Conservation (phyloP, 768 basidiomycete species). For the Tremella fuciformis region DNA sequence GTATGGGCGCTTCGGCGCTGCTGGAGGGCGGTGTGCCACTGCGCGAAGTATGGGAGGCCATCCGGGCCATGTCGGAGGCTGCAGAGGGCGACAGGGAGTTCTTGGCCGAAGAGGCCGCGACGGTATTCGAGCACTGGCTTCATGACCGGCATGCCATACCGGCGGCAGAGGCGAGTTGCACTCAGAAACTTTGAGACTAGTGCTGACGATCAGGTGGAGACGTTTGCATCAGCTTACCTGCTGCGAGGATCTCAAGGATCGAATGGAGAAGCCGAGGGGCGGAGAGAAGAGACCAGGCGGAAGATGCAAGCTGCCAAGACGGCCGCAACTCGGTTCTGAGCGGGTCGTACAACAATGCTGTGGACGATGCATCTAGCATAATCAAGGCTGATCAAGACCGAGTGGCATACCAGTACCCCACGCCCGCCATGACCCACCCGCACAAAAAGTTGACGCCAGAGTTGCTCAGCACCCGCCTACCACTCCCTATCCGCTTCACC, state of each 20-base stretch:
- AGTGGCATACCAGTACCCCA: slow-evolving; percentile 29
- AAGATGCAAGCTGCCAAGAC: slow-evolving; percentile 21
- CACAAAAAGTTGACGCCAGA: slow-evolving; percentile 63
- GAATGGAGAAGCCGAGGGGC: slow-evolving; percentile 5
- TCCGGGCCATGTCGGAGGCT: slow-evolving; percentile 17
- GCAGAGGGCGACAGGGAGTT: slow-evolving; percentile 52
- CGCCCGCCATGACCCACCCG: slow-evolving; percentile 24
- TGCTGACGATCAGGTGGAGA: slow-evolving; percentile 26
- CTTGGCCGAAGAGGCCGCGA: slow-evolving; percentile 43
- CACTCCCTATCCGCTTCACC: slow-evolving; percentile 61
- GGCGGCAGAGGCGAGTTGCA: slow-evolving; percentile 43
- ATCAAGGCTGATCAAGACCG: not conserved
- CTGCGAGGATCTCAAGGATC: slow-evolving; percentile 6
- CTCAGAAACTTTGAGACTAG: not conserved
- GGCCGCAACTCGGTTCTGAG: slow-evolving; percentile 8
- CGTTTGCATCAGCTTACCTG: slow-evolving; percentile 34
- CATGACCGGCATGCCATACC: slow-evolving; percentile 42
- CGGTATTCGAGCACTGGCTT: slow-evolving; percentile 46
- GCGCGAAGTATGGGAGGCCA: slow-evolving; percentile 68
- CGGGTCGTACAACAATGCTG: too few species aligned
- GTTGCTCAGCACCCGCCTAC: slow-evolving; percentile 71
- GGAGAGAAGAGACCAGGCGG: slow-evolving; percentile 16
- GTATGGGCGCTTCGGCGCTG: slow-evolving; percentile 79
- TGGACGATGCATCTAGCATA: too few species aligned
- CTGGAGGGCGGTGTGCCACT: slow-evolving; percentile 77